phyloP scores from a whole-genome alignment of 176 grass and related monocot genomes.

The Tillandsia leiboldiana region DNA sequence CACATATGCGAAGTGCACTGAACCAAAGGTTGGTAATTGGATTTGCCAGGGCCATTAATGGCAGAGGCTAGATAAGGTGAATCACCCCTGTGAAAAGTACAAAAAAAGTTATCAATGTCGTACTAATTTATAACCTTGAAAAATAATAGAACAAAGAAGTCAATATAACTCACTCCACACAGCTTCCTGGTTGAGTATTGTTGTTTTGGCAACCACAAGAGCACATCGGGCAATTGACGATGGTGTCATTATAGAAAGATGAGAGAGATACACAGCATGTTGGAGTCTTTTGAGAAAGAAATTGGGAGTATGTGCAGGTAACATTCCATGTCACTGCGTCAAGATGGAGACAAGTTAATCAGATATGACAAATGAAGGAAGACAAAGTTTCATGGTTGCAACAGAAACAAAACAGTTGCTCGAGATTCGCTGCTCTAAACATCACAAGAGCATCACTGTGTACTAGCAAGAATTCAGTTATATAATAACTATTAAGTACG shows the following conservation, averaged over 20 bases:
- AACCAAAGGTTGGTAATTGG: slow-evolving; percentile 51
- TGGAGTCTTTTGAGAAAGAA: slow-evolving; percentile 91
- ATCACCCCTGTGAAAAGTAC: slow-evolving; percentile 45
- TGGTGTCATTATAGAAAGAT: slow-evolving; percentile 96
- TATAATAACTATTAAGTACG: no score
- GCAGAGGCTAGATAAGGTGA: slow-evolving; percentile 62
- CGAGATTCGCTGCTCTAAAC: no score
- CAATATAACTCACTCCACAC: slow-evolving; percentile 64
- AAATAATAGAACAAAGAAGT: slow-evolving; percentile 13
- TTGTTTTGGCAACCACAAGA: slow-evolving; percentile 89
- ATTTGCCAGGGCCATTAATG: slow-evolving; percentile 60
- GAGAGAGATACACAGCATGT: slow-evolving; percentile 95
- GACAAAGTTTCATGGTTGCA: not conserved
- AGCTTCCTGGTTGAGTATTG: slow-evolving; percentile 55
- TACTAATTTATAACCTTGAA: not conserved
- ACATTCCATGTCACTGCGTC: slow-evolving; percentile 96
- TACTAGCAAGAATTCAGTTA: no score
- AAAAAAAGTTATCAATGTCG: slow-evolving; percentile 18
- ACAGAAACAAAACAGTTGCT: not conserved
- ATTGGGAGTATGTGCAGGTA: slow-evolving; percentile 97
- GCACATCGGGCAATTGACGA: slow-evolving; percentile 94
- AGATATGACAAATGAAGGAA: slow-evolving; percentile 9
- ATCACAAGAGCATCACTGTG: no score
- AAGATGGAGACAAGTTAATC: slow-evolving; percentile 9
- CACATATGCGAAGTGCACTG: slow-evolving; percentile 95